phyloP scores from a whole-genome alignment of 805 yeast genomes.

The Candida odintsovae region DNA sequence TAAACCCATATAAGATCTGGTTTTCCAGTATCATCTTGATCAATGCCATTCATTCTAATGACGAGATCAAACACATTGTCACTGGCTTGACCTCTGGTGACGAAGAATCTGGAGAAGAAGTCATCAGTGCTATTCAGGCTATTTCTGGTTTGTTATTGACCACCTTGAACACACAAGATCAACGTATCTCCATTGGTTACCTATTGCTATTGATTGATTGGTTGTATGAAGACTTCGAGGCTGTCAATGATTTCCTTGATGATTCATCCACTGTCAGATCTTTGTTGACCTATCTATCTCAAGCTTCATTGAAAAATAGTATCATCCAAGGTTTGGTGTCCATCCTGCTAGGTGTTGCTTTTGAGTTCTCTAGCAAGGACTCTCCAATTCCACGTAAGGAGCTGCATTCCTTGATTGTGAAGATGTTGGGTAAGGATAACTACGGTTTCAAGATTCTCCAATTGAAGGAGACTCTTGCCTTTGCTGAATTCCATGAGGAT shows the following conservation, averaged over 20 bases:
- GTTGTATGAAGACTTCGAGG: constrained; percentile 71
- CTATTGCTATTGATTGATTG: constrained; percentile 67
- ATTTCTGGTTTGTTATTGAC: constrained; percentile 69
- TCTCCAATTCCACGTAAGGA: constrained; percentile 54
- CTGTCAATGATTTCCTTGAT: constrained; percentile 68
- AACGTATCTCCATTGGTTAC: constrained; percentile 74
- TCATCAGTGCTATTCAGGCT: constrained; percentile 64
- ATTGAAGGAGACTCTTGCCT: constrained; percentile 53
- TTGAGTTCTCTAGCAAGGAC: constrained; percentile 67
- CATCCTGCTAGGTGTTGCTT: constrained; percentile 66
- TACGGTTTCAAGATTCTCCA: constrained; percentile 69
- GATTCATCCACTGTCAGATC: constrained; percentile 65
- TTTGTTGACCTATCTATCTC: constrained; percentile 58
- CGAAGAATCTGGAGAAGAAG: constrained; percentile 61
- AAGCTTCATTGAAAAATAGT: constrained; percentile 42
- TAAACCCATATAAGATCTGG: constrained; percentile 88
- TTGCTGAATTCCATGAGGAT: constrained; percentile 52
- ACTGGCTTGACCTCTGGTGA: constrained; percentile 52
- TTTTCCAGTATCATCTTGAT: constrained; percentile 67
- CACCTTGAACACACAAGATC: constrained; percentile 55
- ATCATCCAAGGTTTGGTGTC: constrained; percentile 70
- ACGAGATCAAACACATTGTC: constrained; percentile 43
- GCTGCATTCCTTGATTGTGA: constrained; percentile 55
- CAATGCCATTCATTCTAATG: constrained; percentile 51
- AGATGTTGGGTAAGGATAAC: constrained; percentile 75